These are phyloP conservation scores for Dichomitus squalens DNA, from an alignment of 1,284 basidiomycete genomes.

Conservation along the genomic window DNA sequence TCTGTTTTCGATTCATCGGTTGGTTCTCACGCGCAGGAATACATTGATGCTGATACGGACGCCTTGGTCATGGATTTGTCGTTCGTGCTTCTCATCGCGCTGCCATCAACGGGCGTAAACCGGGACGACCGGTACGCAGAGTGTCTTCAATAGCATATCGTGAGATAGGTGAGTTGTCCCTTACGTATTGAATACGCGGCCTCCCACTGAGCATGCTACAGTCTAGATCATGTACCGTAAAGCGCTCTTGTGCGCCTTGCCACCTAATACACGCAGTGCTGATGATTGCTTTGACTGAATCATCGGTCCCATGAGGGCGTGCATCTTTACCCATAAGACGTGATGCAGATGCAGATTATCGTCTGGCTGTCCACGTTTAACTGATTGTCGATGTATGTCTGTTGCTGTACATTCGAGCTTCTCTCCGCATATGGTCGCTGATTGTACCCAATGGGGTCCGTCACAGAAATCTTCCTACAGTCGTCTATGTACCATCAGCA, in stretches of 20 bases:
- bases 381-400: slow-evolving; percentile 13
- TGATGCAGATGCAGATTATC: background rate
- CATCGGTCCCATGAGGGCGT: background rate
- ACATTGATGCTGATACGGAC: background rate
- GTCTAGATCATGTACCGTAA: background rate
- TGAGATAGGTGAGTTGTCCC: slow-evolving; percentile 7
- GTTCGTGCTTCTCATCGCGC: background rate
- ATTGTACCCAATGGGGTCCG: slow-evolving; percentile 17
- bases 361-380: background rate
- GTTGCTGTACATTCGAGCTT: slow-evolving; percentile 19
- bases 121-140: slow-evolving; percentile 1
- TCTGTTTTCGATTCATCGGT: background rate
- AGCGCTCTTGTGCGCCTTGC: background rate
- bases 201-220: background rate
- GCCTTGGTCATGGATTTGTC: background rate
- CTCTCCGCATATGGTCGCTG: slow-evolving; percentile 16
- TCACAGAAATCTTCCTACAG: slow-evolving; percentile 9
- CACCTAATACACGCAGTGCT: slow-evolving; percentile 1
- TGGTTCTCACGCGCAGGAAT: background rate
- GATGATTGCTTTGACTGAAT: background rate
- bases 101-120: background rate
- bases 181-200: slow-evolving; percentile 2
- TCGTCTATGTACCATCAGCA: slow-evolving; percentile 17
- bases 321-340: background rate
- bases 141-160: background rate